Evolutionary conservation across 257 asterid genomes (phyloP), one percentile per base, ranked within the genome.

Genomic region (Solanum appendiculatum): DNA sequence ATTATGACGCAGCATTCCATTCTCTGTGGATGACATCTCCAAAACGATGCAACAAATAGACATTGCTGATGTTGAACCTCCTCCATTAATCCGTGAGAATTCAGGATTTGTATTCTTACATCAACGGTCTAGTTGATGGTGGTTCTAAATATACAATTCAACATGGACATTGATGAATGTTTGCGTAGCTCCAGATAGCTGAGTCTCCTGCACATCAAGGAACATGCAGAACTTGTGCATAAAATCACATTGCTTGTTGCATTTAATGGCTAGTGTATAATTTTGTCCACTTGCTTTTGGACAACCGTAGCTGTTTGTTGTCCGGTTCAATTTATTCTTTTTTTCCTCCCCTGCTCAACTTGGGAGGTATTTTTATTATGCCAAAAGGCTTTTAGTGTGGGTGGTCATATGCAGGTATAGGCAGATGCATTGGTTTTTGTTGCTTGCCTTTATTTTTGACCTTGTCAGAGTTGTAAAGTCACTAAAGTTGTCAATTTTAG

Each of bases 11-110:
- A 97, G 99, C 92, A 96, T 97, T 66, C 99, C 99, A 0, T 95
- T 97, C 92, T 93, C 99, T 2, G 97, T 96, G 90, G 99, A 97
- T 87, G 99, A 97, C 91, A 93, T 97, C 87, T 97, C 99, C 90
- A 95, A 96, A 91, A 88, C 99, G 86, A 92, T 95, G 96, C 94
- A 92, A 92, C 93, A 90, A 74, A 89, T 97, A 34, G 98, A 95
- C 23, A 95, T 97, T 64, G 92, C 95, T 29, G 94, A 93, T 46
- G 94, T 97, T 73, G 98, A 95, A 86, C 96, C 98, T 86, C 99
- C 99, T 83, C 97, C 98, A 31, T 93, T 97, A 88, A 93, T 97
- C 89, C 98, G 99, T 21, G 98, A 97, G 78, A 95, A 94, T 89
- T 94, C 99, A 6, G 97, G 97, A 64, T 97, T 97, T 44, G 97